A percentile compares a stretch with the other conserved stretches of the same genome.
phyloP scores from a whole-genome alignment of 2,329 filamentous ascomycete species.

The Fusarium sp. region DNA sequence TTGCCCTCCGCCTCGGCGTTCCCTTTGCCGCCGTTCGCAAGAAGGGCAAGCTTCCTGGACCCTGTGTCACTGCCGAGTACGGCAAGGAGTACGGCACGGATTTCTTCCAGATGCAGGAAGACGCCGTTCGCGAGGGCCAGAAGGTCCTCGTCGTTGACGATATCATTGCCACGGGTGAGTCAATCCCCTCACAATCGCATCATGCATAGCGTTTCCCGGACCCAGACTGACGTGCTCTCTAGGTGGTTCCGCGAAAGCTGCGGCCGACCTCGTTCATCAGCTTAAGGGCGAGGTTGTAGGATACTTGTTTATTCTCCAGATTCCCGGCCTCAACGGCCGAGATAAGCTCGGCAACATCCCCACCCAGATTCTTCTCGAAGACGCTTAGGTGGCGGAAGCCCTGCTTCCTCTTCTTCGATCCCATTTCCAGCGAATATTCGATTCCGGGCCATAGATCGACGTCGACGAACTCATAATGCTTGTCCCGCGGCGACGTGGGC shows the following conservation, averaged over 20 bases:
- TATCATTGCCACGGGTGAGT: conserved; percentile 96
- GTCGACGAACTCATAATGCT: conserved; percentile 23
- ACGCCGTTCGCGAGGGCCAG: conserved; percentile 85
- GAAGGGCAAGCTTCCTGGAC: conserved; percentile 93
- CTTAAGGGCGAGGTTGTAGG: conserved; percentile 88
- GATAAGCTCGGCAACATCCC: conserved; percentile 85
- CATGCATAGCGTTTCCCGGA: conserved; percentile 4
- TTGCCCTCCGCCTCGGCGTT: conserved; percentile 85
- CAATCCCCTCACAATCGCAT: conserved; percentile 6
- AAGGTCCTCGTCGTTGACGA: conserved; percentile 95
- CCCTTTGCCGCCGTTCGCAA: conserved; percentile 95
- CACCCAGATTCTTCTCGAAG: conserved; percentile 83
- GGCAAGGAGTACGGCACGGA: conserved; percentile 97
- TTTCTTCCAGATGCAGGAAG: conserved; percentile 94
- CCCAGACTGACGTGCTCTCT: conserved; percentile 35
- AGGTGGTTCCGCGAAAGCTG: conserved; percentile 93
- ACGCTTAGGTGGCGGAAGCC: conserved; percentile 40
- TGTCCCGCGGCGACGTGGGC: conserved; percentile 23
- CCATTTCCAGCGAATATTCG: conserved; percentile 26
- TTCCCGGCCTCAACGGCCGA: conserved; percentile 91
- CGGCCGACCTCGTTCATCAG: conserved; percentile 86
- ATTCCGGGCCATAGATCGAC: conserved; percentile 27
- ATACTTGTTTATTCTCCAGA: conserved; percentile 95
- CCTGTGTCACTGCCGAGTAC: conserved; percentile 85
- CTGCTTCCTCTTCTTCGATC: conserved; percentile 28